These are phyloP conservation scores for Lanmaoa pseudosensibilis DNA, from an alignment of 768 basidiomycete genomes.

Conservation along the genomic window DNA sequence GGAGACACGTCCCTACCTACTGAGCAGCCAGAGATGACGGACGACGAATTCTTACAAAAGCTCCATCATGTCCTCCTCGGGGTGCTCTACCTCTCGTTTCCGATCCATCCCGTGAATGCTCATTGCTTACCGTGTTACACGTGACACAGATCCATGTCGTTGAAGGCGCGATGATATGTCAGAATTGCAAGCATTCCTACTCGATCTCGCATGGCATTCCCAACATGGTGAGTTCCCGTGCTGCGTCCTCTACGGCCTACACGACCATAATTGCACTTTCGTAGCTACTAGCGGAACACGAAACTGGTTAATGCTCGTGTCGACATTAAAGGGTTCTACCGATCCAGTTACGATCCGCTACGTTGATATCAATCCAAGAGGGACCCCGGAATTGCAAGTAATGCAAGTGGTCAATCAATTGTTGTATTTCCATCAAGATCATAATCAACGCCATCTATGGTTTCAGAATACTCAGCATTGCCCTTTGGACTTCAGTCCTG, in stretches of 20 bases:
- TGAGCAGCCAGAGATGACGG: constrained; percentile 71
- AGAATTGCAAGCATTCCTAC: constrained; percentile 87
- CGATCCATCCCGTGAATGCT: neutral
- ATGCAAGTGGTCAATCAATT: neutral
- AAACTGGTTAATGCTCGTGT: constrained; percentile 53
- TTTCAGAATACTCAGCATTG: neutral
- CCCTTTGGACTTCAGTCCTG: neutral
- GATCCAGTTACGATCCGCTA: neutral
- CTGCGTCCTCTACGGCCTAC: constrained; percentile 6
- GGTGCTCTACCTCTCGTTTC: constrained; percentile 42
- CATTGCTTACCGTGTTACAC: neutral
- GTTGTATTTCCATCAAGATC: neutral
- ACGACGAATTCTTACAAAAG: constrained; percentile 78
- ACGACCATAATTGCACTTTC: constrained; percentile 4
- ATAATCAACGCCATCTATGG: neutral
- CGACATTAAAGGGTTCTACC: neutral
- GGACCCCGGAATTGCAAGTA: neutral
- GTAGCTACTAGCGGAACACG: constrained; percentile 90
- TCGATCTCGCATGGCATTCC: constrained; percentile 93
- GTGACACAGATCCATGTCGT: constrained; percentile 76
- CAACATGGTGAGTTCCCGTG: constrained; percentile 78
- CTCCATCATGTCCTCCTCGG: constrained; percentile 93
- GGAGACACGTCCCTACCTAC: constrained; percentile 82
- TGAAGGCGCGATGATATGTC: constrained; percentile 92
- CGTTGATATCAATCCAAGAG: neutral